Base-by-base conservation (phyloP, 495 filamentous ascomycete genomes). In the Terfezia boudieri region DNA sequence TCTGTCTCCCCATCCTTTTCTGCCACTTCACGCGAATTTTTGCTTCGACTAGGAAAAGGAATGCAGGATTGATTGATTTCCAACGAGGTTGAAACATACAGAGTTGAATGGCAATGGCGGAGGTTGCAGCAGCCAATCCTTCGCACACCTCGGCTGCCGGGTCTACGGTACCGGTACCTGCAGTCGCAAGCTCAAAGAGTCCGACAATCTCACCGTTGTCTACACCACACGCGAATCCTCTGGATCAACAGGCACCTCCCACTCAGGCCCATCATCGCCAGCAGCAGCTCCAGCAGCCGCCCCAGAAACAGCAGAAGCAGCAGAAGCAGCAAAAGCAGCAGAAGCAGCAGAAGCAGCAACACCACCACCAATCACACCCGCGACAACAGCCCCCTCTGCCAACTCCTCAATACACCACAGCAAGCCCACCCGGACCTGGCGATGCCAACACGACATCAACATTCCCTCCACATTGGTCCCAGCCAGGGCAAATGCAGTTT, bases 321-420 rank as follows among this genome's bases (percentile, higher is more conserved):
- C 64, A 60, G 26, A 62, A 66, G 50, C 63, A 61, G 51, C 63
- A 62, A 55, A 59, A 66, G 7, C 66, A 68, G 52, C 64, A 55
- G 26, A 58, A 66, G 54, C 49, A 66, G 53, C 65, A 59, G 55
- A 53, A 61, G 53, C 53, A 60, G 56, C 14, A 37, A 37, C 52
- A 53, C 12, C 52, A 53, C 4, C 52, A 53, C 12, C 11, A 54
- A 23, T 50, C 54, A 22, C 50, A 55, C 36, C 46, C 2, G 32
- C 55, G 36, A 51, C 36, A 14, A 9, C 46, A 53, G 12, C 50
- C 56, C 37, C 4, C 52, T 58, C 46, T 53, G 52, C 14, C 14
- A 14, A 41, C 52, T 4, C 12, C 32, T 3, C 35, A 12, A 37
- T 37, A 16, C 17, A 16, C 32, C 38, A 14, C 32, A 4, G 4